Percentiles rank a stretch among this genome's conserved stretches.
These are phyloP conservation scores for Cercospora zeina DNA, from an alignment of 2,329 filamentous ascomycete species.

Conservation along the genomic window DNA sequence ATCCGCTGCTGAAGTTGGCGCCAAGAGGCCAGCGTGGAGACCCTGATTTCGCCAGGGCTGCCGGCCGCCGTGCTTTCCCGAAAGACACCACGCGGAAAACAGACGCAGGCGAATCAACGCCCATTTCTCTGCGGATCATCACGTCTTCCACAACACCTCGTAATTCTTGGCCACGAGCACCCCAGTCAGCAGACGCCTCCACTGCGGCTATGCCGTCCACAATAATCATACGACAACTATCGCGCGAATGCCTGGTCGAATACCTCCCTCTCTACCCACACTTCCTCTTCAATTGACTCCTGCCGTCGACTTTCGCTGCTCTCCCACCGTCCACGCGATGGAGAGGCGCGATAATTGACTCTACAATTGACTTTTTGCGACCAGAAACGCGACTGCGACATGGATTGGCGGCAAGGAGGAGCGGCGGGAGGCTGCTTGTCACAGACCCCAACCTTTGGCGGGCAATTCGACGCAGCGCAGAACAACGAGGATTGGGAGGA, in stretches of 20 bases:
- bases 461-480: constrained; percentile 20
- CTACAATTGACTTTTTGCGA: constrained; percentile 7
- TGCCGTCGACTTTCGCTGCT: not conserved
- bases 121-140: not conserved
- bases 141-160: not conserved
- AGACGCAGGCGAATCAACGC: not conserved
- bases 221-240: not conserved
- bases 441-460: constrained; percentile 23
- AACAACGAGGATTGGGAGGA: constrained; percentile 48
- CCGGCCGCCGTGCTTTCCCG: not conserved
- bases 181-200: not conserved
- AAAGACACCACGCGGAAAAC: not conserved
- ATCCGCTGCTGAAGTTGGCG: not conserved
- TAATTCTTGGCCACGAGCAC: not conserved
- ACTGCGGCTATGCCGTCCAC: not conserved
- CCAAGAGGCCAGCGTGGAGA: not conserved
- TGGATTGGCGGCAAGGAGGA: constrained; percentile 27
- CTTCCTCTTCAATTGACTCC: not conserved
- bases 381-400: constrained; percentile 18
- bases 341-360: not conserved
- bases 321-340: not conserved
- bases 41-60: not conserved
- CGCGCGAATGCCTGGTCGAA: not conserved
- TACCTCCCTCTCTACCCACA: not conserved
- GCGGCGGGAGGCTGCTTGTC: constrained; percentile 16